These are phyloP conservation scores for Trypanosoma scelopori DNA, from an alignment of 208 protist species.

Conservation along the genomic window DNA sequence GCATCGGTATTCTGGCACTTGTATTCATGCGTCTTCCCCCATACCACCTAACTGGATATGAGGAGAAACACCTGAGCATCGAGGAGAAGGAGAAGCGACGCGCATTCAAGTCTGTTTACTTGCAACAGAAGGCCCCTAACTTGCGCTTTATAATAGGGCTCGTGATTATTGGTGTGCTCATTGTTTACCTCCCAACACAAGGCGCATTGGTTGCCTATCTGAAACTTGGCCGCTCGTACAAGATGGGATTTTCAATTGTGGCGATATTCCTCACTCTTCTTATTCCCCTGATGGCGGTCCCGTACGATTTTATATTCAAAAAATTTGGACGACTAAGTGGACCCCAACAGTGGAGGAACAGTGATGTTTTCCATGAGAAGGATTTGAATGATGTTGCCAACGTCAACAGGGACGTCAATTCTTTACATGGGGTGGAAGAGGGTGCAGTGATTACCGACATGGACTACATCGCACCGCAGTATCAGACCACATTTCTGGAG, in stretches of 20 bases:
- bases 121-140: slow-evolving; percentile 66
- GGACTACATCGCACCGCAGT: slow-evolving; percentile 32
- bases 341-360: neutral
- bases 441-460: slow-evolving; percentile 12
- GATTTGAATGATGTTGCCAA: neutral
- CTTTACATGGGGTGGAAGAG: neutral
- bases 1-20: slow-evolving; percentile 38
- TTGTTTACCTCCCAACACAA: slow-evolving; percentile 66
- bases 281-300: slow-evolving; percentile 55
- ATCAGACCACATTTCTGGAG: slow-evolving; percentile 22
- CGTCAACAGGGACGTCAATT: neutral
- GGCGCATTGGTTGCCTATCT: slow-evolving; percentile 46
- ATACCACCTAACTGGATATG: slow-evolving; percentile 66
- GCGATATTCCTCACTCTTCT: slow-evolving; percentile 34
- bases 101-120: slow-evolving; percentile 49
- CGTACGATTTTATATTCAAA: slow-evolving; percentile 50
- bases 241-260: slow-evolving; percentile 41
- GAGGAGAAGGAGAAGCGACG: slow-evolving; percentile 35
- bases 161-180: slow-evolving; percentile 48
- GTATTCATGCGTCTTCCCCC: slow-evolving; percentile 62
- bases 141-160: slow-evolving; percentile 68
- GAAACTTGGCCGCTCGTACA: slow-evolving; percentile 29
- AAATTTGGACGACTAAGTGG: too few species aligned
- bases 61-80: slow-evolving; percentile 42
- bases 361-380: neutral